phyloP scores from a whole-genome alignment of 306 rosid species.

The Astragalus glycyphyllos region DNA sequence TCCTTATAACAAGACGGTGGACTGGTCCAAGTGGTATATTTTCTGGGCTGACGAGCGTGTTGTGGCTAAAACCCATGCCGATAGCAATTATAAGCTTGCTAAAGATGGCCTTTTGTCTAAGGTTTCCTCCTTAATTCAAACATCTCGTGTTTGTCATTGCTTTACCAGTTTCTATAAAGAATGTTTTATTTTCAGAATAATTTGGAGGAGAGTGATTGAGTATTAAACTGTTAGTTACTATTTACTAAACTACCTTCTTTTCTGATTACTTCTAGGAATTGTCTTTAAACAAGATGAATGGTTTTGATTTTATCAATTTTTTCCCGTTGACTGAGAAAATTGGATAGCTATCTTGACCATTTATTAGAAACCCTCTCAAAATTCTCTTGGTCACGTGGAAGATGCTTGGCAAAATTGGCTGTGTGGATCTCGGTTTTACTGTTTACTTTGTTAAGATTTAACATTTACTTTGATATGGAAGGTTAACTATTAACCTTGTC shows the following conservation, averaged over 20 bases:
- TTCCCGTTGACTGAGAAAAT: conserved; percentile 11
- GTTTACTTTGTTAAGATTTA: conserved; percentile 15
- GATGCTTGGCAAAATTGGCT: background rate
- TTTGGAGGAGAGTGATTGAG: conserved; percentile 12
- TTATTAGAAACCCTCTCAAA: conserved; percentile 29
- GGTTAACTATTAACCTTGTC: conserved; percentile 7
- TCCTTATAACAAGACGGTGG: conserved; percentile 96
- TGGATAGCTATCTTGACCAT: conserved; percentile 21
- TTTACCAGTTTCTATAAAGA: conserved; percentile 16
- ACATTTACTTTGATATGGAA: conserved; percentile 20
- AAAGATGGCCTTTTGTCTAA: conserved; percentile 82
- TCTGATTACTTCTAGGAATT: conserved; percentile 14
- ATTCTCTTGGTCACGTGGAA: conserved; percentile 1
- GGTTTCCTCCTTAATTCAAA: conserved; percentile 55
- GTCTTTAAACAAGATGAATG: conserved; percentile 1
- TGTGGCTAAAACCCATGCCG: conserved; percentile 85
- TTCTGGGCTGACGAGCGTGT: conserved; percentile 99
- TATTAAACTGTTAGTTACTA: conserved; percentile 15
- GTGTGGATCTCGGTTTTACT: conserved; percentile 17
- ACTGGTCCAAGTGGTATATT: conserved; percentile 96
- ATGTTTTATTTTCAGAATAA: conserved; percentile 27
- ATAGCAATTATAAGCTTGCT: conserved; percentile 96
- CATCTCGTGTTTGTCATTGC: conserved; percentile 35
- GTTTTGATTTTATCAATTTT: conserved; percentile 15
- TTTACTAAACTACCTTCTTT: conserved; percentile 26